These are phyloP conservation scores for Buddleja alternifolia DNA, from an alignment of 257 asterid genomes.

Conservation along the genomic window DNA sequence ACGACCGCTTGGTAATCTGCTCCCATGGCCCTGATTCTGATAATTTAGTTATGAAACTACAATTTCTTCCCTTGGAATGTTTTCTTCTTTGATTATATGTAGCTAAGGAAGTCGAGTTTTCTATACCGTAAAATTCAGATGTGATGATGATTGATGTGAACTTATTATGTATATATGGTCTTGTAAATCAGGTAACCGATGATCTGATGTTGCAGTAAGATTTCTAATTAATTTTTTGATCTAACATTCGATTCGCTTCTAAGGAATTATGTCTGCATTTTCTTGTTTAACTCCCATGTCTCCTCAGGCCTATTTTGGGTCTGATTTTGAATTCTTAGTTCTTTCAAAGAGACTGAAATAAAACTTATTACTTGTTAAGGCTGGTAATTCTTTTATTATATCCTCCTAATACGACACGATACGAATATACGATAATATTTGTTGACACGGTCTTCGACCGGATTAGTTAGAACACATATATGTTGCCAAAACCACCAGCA, in stretches of 20 bases:
- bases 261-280: too few species aligned
- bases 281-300: too few species aligned
- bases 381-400: too few species aligned
- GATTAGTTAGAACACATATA: slow-evolving; percentile 28
- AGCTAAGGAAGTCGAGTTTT: background rate
- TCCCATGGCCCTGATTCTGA: background rate
- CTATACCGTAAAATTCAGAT: background rate
- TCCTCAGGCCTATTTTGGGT: too few species aligned
- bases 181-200: too few species aligned
- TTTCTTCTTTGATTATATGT: background rate
- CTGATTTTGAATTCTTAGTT: too few species aligned
- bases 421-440: background rate
- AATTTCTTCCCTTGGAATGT: background rate
- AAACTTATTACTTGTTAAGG: too few species aligned
- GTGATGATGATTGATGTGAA: background rate
- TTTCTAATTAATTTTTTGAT: too few species aligned
- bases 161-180: background rate
- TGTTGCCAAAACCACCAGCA: slow-evolving; percentile 52
- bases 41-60: background rate
- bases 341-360: too few species aligned
- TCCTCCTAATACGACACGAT: background rate
- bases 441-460: slow-evolving; percentile 24
- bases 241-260: too few species aligned
- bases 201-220: too few species aligned
- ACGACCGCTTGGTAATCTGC: background rate